Evolutionary conservation across 1,284 basidiomycete genomes (phyloP).

Genomic region (Pisolithus thermaeus): DNA sequence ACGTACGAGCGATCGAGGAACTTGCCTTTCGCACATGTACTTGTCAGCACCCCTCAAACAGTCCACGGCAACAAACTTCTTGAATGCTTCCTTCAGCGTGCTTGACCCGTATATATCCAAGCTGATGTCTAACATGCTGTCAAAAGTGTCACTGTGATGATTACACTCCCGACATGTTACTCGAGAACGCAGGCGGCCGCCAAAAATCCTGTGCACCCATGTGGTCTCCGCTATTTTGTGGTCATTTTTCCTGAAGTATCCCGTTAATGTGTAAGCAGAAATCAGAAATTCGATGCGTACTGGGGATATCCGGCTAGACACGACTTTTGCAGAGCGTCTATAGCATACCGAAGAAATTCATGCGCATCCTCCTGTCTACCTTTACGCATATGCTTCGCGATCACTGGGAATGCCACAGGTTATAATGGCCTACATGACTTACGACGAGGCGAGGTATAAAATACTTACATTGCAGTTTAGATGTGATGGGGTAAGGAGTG

Average conservation of each 20-base stretch:
- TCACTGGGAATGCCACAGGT: slow-evolving; percentile 43
- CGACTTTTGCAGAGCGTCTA: slow-evolving; percentile 87
- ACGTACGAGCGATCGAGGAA: slow-evolving; percentile 11
- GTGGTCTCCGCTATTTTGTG: slow-evolving; percentile 82
- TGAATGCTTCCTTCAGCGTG: slow-evolving; percentile 73
- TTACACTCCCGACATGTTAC: slow-evolving; percentile 86
- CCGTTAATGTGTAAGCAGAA: slow-evolving; percentile 7
- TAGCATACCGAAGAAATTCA: slow-evolving; percentile 93
- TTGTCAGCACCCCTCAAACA: slow-evolving; percentile 87
- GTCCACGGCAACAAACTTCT: slow-evolving; percentile 81
- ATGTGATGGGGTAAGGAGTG: slow-evolving; percentile 58
- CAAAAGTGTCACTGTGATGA: slow-evolving; percentile 94
- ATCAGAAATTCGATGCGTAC: slow-evolving; percentile 38
- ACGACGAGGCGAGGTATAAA: background rate
- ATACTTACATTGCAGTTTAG: slow-evolving; percentile 62
- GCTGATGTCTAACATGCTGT: slow-evolving; percentile 91
- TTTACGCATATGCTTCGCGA: slow-evolving; percentile 86
- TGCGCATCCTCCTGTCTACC: slow-evolving; percentile 98
- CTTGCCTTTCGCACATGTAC: slow-evolving; percentile 97
- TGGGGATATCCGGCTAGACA: slow-evolving; percentile 69
- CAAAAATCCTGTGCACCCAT: slow-evolving; percentile 94
- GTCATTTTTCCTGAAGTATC: slow-evolving; percentile 63
- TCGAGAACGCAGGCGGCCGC: slow-evolving; percentile 86
- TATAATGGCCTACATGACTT: slow-evolving; percentile 7
- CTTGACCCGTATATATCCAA: slow-evolving; percentile 73